Evolutionary conservation across 805 yeast species (phyloP).

Genomic region (Spathaspora passalidarum): DNA sequence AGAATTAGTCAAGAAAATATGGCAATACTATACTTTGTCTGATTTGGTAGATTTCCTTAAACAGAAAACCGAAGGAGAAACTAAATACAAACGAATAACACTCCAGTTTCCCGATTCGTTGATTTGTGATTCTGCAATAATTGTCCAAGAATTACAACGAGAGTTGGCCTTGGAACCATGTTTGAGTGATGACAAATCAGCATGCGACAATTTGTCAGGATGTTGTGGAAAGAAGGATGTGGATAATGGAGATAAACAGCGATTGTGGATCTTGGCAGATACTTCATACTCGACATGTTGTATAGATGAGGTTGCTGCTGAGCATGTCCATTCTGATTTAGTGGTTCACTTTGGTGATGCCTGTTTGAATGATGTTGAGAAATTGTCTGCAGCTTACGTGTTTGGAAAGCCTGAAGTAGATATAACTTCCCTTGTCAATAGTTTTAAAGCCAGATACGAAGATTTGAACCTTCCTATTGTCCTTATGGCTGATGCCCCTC

Average conservation of each 20-base stretch:
- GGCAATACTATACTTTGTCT: slow-evolving; percentile 54
- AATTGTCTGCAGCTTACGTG: slow-evolving; percentile 72
- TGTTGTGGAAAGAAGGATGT: slow-evolving; percentile 6
- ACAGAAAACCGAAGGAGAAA: slow-evolving; percentile 20
- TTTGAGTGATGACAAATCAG: not conserved
- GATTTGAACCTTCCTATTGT: slow-evolving; percentile 41
- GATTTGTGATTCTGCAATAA: slow-evolving; percentile 73
- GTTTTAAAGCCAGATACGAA: slow-evolving; percentile 43
- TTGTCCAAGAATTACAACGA: slow-evolving; percentile 54
- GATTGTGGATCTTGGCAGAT: slow-evolving; percentile 79
- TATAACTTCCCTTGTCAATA: slow-evolving; percentile 27
- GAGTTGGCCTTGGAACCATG: slow-evolving; percentile 16
- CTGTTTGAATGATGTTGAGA: slow-evolving; percentile 76
- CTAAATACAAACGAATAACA: slow-evolving; percentile 54
- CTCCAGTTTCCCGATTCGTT: slow-evolving; percentile 87
- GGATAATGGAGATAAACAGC: slow-evolving; percentile 1
- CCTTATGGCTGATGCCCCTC: slow-evolving; percentile 75
- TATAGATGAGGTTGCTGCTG: slow-evolving; percentile 95
- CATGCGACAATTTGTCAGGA: slow-evolving; percentile 5
- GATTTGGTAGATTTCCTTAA: slow-evolving; percentile 42
- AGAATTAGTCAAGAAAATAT: slow-evolving; percentile 32
- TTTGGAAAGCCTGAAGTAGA: slow-evolving; percentile 69
- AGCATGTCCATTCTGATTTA: slow-evolving; percentile 80
- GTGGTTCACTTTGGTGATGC: slow-evolving; percentile 95
- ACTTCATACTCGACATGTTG: slow-evolving; percentile 96